A percentile compares a stretch with the other conserved stretches of the same genome.
phyloP scores from a whole-genome alignment of 148 eudicot genomes.

The Rhododendron ovatum region DNA sequence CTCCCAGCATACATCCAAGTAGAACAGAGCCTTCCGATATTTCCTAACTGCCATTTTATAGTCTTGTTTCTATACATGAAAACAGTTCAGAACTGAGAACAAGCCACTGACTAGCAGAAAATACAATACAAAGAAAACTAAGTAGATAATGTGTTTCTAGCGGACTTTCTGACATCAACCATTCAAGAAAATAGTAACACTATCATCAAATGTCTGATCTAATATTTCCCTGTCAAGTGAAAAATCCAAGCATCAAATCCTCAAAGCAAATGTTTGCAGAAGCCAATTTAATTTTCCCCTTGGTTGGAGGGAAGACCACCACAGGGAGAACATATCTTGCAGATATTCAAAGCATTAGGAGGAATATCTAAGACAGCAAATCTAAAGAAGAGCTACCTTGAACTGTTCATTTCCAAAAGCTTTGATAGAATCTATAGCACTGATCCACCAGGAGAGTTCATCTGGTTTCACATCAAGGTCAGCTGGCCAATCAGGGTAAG shows the following conservation, averaged over 20 bases:
- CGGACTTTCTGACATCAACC: neutral
- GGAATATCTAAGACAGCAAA: neutral
- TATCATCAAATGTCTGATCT: neutral
- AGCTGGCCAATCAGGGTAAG: slow-evolving; percentile 76
- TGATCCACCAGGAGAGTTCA: slow-evolving; percentile 73
- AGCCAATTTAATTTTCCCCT: neutral
- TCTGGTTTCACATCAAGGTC: slow-evolving; percentile 63
- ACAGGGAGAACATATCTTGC: neutral
- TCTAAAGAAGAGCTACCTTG: slow-evolving; percentile 43
- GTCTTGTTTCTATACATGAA: slow-evolving; percentile 56
- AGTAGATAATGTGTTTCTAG: neutral
- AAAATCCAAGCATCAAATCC: neutral
- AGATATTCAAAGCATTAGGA: neutral
- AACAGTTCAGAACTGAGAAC: neutral
- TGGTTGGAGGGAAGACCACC: neutral
- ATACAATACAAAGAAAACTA: neutral
- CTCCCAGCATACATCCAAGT: slow-evolving; percentile 76
- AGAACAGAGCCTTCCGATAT: slow-evolving; percentile 71
- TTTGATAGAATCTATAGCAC: slow-evolving; percentile 55
- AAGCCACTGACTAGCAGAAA: neutral
- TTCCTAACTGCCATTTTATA: slow-evolving; percentile 74
- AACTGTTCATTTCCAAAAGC: slow-evolving; percentile 61
- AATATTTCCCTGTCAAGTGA: neutral
- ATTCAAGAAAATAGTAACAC: neutral
- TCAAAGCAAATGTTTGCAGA: neutral